phyloP scores from a whole-genome alignment of 306 rosid genomes.

The Rubus parviflorus region DNA sequence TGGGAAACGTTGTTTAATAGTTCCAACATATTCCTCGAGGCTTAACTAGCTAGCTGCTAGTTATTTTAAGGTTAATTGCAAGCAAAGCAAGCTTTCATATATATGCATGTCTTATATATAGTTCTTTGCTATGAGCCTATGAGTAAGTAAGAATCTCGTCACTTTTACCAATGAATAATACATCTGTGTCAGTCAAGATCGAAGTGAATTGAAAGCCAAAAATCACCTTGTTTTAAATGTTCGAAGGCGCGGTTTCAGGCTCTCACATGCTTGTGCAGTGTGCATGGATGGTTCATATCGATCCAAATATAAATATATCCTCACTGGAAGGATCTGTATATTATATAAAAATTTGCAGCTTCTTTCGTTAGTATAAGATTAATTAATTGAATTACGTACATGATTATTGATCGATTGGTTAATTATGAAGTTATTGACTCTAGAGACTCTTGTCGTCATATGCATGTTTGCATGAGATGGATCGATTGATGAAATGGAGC shows the following conservation, averaged over 20 bases:
- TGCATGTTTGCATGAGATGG: slow-evolving; percentile 34
- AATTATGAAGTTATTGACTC: background rate
- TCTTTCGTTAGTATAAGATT: too few relatives aligned
- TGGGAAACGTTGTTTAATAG: background rate
- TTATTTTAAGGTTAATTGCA: background rate
- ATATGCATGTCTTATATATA: background rate
- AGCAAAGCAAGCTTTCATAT: slow-evolving; percentile 4
- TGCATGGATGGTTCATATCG: background rate
- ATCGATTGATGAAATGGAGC: background rate
- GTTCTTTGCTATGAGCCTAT: too few relatives aligned
- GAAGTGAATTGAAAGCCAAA: background rate
- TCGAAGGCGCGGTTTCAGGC: slow-evolving; percentile 26
- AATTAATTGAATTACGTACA: background rate
- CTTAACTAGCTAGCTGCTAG: background rate
- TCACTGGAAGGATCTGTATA: too few relatives aligned
- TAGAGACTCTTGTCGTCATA: slow-evolving; percentile 23
- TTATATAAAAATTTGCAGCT: too few relatives aligned
- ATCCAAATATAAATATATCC: background rate
- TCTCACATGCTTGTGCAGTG: slow-evolving; percentile 6
- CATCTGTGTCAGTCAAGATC: slow-evolving; percentile 8
- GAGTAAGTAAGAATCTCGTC: background rate
- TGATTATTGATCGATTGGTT: background rate
- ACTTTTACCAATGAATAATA: background rate
- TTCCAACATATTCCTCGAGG: slow-evolving; percentile 7
- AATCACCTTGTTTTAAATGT: slow-evolving; percentile 11